Percentiles rank a stretch among this genome's conserved stretches.
phyloP scores from a whole-genome alignment of 345 rosid species.

The Fremontodendron californicum region DNA sequence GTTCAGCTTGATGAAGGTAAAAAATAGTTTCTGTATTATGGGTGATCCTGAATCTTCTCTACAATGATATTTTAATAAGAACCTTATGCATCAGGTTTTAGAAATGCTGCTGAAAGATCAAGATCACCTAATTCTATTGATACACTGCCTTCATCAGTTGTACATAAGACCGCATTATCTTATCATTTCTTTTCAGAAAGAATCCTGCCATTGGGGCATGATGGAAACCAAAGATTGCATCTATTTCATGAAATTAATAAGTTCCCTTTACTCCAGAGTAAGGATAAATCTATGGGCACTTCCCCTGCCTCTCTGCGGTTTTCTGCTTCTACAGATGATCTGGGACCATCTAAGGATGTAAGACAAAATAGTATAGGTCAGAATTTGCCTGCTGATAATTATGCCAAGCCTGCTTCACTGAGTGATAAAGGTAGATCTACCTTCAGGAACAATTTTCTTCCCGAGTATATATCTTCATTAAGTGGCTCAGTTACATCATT shows the following conservation, averaged over 20 bases:
- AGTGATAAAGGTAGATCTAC: slow-evolving; percentile 32
- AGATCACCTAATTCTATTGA: slow-evolving; percentile 27
- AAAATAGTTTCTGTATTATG: slow-evolving; percentile 13
- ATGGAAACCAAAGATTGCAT: not conserved
- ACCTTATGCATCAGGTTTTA: slow-evolving; percentile 39
- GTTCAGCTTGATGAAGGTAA: slow-evolving; percentile 54
- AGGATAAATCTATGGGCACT: not conserved
- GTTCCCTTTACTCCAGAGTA: not conserved
- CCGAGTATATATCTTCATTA: slow-evolving; percentile 37
- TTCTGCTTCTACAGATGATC: slow-evolving; percentile 21
- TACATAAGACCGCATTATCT: slow-evolving; percentile 24
- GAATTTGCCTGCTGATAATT: slow-evolving; percentile 28
- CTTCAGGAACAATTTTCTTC: slow-evolving; percentile 39
- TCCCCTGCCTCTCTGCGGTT: not conserved
- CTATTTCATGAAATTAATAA: not conserved
- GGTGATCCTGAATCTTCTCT: slow-evolving; percentile 16
- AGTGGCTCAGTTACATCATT: slow-evolving; percentile 27
- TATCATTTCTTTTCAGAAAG: slow-evolving; percentile 7
- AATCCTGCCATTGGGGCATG: not conserved
- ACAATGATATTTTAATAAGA: slow-evolving; percentile 24
- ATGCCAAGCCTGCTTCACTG: slow-evolving; percentile 34
- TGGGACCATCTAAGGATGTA: slow-evolving; percentile 31
- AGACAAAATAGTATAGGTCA: slow-evolving; percentile 33
- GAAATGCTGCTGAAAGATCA: slow-evolving; percentile 23
- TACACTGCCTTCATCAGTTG: slow-evolving; percentile 23